Conservation (phyloP, 352 stramenopile genomes). For the Elongisporangium prolatum region DNA sequence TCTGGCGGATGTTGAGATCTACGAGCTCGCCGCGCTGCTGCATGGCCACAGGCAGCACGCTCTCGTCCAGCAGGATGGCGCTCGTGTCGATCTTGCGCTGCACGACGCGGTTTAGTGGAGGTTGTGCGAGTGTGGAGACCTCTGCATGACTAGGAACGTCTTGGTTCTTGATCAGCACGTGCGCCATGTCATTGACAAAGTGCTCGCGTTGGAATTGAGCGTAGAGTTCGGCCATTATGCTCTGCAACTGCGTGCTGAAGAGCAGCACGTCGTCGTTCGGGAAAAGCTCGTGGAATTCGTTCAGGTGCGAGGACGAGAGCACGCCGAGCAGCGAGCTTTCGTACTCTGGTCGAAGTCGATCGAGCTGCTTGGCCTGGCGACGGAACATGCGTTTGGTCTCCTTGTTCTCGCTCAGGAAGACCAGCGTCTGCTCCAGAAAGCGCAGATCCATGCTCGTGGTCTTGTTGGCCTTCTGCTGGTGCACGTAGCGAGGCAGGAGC, state of each 20-base stretch:
- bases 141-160: background rate
- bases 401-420: slow-evolving; percentile 78
- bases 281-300: slow-evolving; percentile 72
- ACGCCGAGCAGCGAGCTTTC: slow-evolving; percentile 72
- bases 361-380: slow-evolving; percentile 59
- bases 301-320: slow-evolving; percentile 53
- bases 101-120: slow-evolving; percentile 21
- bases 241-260: slow-evolving; percentile 57
- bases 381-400: slow-evolving; percentile 81
- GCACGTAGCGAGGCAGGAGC: slow-evolving; percentile 60
- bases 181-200: slow-evolving; percentile 15
- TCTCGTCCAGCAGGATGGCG: slow-evolving; percentile 56
- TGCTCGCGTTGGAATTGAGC: slow-evolving; percentile 72
- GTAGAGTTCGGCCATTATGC: slow-evolving; percentile 59
- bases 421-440: slow-evolving; percentile 48
- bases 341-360: slow-evolving; percentile 55
- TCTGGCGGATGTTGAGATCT: slow-evolving; percentile 41
- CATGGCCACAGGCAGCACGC: slow-evolving; percentile 48
- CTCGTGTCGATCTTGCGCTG: slow-evolving; percentile 80
- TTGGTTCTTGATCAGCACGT: background rate
- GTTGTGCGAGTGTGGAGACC: background rate
- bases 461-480: slow-evolving; percentile 18
- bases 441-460: slow-evolving; percentile 17
- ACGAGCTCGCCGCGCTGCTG: slow-evolving; percentile 19
- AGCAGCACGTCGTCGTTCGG: slow-evolving; percentile 49